Evolutionary conservation across 148 eudicot species (phyloP).

Genomic region (Rhododendron kiyosumense): DNA sequence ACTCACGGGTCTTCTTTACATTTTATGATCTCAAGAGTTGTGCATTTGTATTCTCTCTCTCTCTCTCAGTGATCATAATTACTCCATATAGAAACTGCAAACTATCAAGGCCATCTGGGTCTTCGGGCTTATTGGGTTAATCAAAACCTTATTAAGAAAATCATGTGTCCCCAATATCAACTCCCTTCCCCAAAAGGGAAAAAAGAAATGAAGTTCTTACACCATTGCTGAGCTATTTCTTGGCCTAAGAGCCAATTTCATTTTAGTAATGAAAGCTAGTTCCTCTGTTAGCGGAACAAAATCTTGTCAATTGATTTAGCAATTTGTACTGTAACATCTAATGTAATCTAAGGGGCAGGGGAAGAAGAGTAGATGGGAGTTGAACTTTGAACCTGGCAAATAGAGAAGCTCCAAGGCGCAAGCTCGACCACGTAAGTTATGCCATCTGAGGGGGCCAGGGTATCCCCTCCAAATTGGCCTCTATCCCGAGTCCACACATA

Average conservation of each 20-base stretch:
- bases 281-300: neutral
- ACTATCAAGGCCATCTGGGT: neutral
- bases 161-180: neutral
- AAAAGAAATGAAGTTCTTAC: neutral
- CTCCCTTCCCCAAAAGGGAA: neutral
- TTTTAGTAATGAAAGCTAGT: neutral
- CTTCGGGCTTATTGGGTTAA: neutral
- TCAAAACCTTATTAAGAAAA: neutral
- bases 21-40: neutral
- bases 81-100: neutral
- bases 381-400: neutral
- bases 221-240: neutral
- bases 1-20: neutral
- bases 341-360: too few species aligned
- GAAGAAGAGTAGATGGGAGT: neutral
- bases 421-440: neutral
- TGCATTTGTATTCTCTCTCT: neutral
- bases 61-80: neutral
- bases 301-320: neutral
- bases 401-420: neutral
- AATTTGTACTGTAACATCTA: too few species aligned
- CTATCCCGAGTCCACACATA: neutral
- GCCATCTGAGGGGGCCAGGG: neutral
- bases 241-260: neutral
- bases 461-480: neutral